Evolutionary conservation across 106 monocot genomes (phyloP).

Genomic region (Alisma plantagoaquatica): DNA sequence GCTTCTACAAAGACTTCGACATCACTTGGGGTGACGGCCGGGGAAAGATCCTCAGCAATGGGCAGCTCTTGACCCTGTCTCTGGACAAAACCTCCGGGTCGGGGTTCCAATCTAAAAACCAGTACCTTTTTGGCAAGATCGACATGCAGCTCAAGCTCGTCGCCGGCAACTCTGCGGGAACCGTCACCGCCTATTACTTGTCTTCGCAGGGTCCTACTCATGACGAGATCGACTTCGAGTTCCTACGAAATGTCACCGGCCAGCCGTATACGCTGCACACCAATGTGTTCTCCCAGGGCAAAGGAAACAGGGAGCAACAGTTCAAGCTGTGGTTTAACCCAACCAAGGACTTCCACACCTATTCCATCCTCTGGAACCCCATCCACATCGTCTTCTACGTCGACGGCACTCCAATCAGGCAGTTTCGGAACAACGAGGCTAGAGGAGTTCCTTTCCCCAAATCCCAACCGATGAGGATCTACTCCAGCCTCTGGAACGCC

Average conservation of each 20-base stretch:
- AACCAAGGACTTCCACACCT: constrained; percentile 15
- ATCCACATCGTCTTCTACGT: constrained; percentile 7
- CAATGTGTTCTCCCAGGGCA: constrained; percentile 13
- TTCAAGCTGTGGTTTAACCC: constrained; percentile 16
- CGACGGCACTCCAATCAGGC: constrained; percentile 7
- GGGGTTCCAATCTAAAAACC: constrained; percentile 10
- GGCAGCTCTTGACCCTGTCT: constrained; percentile 9
- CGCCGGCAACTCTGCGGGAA: constrained; percentile 15
- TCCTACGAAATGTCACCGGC: too few species aligned
- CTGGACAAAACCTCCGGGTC: constrained; percentile 14
- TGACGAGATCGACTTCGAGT: too few species aligned
- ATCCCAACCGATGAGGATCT: constrained; percentile 8
- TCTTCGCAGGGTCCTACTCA: constrained; percentile 13
- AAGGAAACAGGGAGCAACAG: constrained; percentile 15
- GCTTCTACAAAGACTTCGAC: constrained; percentile 14
- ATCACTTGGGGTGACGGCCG: constrained; percentile 12
- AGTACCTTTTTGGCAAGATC: constrained; percentile 14
- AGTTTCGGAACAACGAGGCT: constrained; percentile 3
- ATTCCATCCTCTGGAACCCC: constrained; percentile 17
- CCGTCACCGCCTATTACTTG: constrained; percentile 11
- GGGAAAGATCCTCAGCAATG: neutral
- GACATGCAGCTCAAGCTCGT: constrained; percentile 19
- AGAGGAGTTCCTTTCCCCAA: constrained; percentile 4
- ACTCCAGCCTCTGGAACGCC: constrained; percentile 13
- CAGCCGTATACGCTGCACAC: constrained; percentile 13